Evolutionary conservation across 106 monocot species (phyloP).

Genomic region (Iris macrosiphon): DNA sequence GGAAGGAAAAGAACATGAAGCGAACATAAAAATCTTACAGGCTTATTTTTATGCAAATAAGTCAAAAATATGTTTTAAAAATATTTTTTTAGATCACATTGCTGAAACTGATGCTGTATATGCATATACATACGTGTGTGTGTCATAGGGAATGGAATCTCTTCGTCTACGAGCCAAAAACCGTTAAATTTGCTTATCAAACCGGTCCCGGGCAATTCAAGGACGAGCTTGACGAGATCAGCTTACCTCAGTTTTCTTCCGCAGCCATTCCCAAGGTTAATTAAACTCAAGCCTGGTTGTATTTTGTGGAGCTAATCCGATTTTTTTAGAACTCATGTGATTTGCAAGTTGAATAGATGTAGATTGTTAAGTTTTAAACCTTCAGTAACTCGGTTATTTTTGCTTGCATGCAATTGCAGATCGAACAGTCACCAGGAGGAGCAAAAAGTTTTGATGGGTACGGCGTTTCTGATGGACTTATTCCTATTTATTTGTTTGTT

Average conservation of each 20-base stretch:
- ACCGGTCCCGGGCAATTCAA: conserved; percentile 8
- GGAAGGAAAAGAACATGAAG: too few relatives aligned
- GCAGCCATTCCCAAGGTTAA: conserved; percentile 46
- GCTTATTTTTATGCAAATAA: too few relatives aligned
- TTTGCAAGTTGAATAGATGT: neutral
- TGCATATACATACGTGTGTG: too few relatives aligned
- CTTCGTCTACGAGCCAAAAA: conserved; percentile 51
- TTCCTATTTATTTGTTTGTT: too few relatives aligned
- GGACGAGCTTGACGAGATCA: conserved; percentile 20
- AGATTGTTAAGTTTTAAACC: neutral
- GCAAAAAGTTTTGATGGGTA: conserved; percentile 24
- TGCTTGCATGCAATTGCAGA: conserved; percentile 17
- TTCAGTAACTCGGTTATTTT: neutral
- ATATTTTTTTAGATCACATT: too few relatives aligned
- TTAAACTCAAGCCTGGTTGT: neutral
- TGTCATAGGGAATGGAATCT: conserved; percentile 59
- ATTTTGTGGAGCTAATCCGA: neutral
- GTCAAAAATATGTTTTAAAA: too few relatives aligned
- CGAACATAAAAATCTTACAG: too few relatives aligned
- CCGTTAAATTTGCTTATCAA: conserved; percentile 37
- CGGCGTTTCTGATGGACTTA: neutral
- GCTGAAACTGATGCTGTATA: too few relatives aligned
- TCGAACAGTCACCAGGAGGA: conserved; percentile 17
- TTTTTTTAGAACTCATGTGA: neutral
- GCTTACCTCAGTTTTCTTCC: conserved; percentile 61